phyloP scores from a whole-genome alignment of 305 asterid species.

The Fraxinus ornus region DNA sequence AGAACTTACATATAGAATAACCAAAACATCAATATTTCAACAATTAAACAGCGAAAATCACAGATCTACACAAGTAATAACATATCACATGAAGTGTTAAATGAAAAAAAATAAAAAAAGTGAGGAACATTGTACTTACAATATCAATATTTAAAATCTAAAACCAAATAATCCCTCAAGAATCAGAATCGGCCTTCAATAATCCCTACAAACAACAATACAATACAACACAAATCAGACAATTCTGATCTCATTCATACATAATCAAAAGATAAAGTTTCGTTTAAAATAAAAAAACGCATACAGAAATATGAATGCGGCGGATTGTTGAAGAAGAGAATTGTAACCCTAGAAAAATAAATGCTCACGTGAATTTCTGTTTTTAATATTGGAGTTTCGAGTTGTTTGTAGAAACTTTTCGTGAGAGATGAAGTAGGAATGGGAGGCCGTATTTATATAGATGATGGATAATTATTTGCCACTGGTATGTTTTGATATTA shows the following conservation, averaged over 20 bases:
- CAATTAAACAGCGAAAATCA: neutral
- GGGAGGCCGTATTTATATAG: slow-evolving; percentile 5
- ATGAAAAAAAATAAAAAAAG: too few species aligned
- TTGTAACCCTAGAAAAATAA: slow-evolving; percentile 27
- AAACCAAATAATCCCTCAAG: neutral
- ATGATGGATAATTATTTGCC: slow-evolving; percentile 13
- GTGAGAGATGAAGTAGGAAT: neutral
- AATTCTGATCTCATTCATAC: neutral
- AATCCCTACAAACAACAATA: slow-evolving; percentile 24
- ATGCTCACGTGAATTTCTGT: neutral
- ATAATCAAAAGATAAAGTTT: neutral
- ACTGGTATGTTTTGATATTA: slow-evolving; percentile 19
- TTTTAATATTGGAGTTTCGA: neutral
- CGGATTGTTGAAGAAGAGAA: slow-evolving; percentile 20
- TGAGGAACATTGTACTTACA: slow-evolving; percentile 18
- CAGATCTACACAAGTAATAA: neutral
- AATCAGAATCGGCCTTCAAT: slow-evolving; percentile 17
- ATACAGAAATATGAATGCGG: neutral
- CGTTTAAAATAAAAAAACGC: neutral
- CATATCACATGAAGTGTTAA: neutral
- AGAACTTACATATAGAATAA: neutral
- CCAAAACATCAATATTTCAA: neutral
- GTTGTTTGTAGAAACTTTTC: neutral
- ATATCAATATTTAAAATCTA: neutral
- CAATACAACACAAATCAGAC: neutral